Evolutionary conservation across 257 asterid species (phyloP).

Genomic region (Handroanthus guayacan): DNA sequence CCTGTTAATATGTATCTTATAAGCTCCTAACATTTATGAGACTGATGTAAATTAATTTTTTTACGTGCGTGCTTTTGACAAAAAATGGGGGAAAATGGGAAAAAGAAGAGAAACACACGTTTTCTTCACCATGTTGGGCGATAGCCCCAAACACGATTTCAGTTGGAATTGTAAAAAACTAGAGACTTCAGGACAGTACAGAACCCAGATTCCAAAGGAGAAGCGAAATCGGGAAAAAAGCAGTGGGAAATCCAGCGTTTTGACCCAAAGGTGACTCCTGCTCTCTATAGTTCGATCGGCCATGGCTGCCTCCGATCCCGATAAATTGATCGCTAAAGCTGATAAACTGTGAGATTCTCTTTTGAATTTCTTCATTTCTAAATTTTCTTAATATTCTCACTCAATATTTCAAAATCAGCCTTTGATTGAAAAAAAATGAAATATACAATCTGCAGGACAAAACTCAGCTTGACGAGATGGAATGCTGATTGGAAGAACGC

Average conservation of each 20-base stretch:
- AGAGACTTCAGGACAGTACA: slow-evolving; percentile 22
- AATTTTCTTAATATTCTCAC: neutral
- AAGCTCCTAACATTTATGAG: too few relatives aligned
- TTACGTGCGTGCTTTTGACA: neutral
- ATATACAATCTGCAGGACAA: slow-evolving; percentile 60
- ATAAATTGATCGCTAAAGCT: slow-evolving; percentile 84
- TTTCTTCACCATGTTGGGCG: neutral
- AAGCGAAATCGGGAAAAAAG: neutral
- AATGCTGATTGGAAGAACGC: slow-evolving; percentile 95
- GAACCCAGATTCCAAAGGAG: slow-evolving; percentile 28
- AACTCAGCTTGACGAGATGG: slow-evolving; percentile 94
- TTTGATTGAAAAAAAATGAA: neutral
- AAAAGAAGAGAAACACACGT: neutral
- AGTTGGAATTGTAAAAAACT: slow-evolving; percentile 32
- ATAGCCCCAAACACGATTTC: slow-evolving; percentile 15
- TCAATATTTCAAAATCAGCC: slow-evolving; percentile 25
- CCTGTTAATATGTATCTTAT: too few relatives aligned
- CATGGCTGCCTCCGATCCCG: slow-evolving; percentile 89
- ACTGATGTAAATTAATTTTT: too few relatives aligned
- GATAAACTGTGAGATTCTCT: slow-evolving; percentile 74
- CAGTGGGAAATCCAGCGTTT: slow-evolving; percentile 27
- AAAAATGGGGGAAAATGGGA: slow-evolving; percentile 3
- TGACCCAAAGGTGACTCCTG: slow-evolving; percentile 39
- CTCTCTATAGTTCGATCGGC: slow-evolving; percentile 42
- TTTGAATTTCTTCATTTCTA: neutral